phyloP scores from a whole-genome alignment of 129 eudicot genomes.

The Dittrichia graveolens region DNA sequence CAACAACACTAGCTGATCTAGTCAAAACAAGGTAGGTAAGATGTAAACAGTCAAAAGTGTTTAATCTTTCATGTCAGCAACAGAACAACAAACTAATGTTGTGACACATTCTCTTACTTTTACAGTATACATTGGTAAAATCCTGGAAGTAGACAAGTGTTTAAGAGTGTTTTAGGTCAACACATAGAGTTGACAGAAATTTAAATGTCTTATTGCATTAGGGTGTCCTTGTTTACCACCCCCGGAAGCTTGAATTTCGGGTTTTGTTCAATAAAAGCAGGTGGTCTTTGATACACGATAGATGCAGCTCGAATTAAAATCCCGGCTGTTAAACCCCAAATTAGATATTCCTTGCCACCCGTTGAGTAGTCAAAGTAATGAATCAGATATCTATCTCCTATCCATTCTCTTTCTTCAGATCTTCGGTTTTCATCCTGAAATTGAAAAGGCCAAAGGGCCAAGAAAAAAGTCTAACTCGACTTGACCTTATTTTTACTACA shows the following conservation, averaged over 20 bases:
- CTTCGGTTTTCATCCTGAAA: slow-evolving; percentile 78
- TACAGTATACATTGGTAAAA: too few relatives aligned
- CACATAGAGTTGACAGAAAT: background rate
- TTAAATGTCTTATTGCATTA: slow-evolving; percentile 40
- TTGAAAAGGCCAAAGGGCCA: too few relatives aligned
- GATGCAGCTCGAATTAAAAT: slow-evolving; percentile 88
- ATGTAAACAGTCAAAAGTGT: too few relatives aligned
- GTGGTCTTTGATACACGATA: slow-evolving; percentile 66
- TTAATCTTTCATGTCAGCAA: too few relatives aligned
- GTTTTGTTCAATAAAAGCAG: slow-evolving; percentile 69
- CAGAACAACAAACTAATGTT: too few relatives aligned
- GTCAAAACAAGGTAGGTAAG: too few relatives aligned
- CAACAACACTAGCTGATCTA: too few relatives aligned
- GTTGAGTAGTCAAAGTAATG: slow-evolving; percentile 72
- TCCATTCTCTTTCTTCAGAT: slow-evolving; percentile 81
- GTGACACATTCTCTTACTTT: too few relatives aligned
- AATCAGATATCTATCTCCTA: slow-evolving; percentile 67
- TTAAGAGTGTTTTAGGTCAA: background rate
- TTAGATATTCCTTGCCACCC: slow-evolving; percentile 53
- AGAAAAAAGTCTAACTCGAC: too few relatives aligned
- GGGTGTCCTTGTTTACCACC: slow-evolving; percentile 41
- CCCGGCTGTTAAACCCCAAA: slow-evolving; percentile 94
- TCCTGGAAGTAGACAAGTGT: too few relatives aligned
- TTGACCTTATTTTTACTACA: too few relatives aligned
- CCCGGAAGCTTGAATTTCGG: slow-evolving; percentile 71